A percentile compares a stretch with the other conserved stretches of the same genome.
Evolutionary conservation across 225 moss, liverwort and hornwort species (phyloP).

Genomic region (Marchantia paleacea): DNA sequence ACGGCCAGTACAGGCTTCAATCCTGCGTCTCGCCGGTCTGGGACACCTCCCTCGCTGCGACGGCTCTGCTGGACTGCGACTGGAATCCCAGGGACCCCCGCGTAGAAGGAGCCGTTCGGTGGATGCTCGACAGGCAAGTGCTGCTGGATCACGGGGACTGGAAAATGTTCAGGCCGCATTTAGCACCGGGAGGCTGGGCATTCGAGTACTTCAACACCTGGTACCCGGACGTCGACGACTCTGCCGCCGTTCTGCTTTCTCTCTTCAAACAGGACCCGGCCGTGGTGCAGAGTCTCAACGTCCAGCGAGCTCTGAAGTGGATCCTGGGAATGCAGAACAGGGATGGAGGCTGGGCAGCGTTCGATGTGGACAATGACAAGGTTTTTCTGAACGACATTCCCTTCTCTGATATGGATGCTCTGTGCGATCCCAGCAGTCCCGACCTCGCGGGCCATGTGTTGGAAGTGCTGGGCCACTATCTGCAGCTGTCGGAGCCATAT

Average conservation of each 20-base stretch:
- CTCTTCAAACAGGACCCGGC: slow-evolving; percentile 16
- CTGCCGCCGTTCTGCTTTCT: slow-evolving; percentile 15
- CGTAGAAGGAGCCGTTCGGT: background rate
- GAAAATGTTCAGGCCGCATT: background rate
- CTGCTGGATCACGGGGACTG: slow-evolving; percentile 17
- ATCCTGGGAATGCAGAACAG: slow-evolving; percentile 17
- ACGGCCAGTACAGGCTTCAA: background rate
- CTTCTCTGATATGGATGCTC: slow-evolving; percentile 13
- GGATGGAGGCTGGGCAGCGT: slow-evolving; percentile 32
- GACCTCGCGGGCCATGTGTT: slow-evolving; percentile 15
- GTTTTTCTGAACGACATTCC: slow-evolving; percentile 14
- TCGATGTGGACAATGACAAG: slow-evolving; percentile 25
- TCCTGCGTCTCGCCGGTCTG: background rate
- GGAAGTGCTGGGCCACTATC: slow-evolving; percentile 12
- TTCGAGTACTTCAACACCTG: slow-evolving; percentile 21
- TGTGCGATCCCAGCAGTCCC: slow-evolving; percentile 16
- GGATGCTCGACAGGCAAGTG: slow-evolving; percentile 10
- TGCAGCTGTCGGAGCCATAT: background rate
- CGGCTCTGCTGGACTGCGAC: slow-evolving; percentile 11
- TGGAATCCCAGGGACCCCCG: background rate
- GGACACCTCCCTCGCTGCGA: background rate
- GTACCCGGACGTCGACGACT: slow-evolving; percentile 28
- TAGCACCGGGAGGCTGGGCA: slow-evolving; percentile 15
- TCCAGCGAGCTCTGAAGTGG: slow-evolving; percentile 8
- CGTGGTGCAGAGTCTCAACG: background rate